Conservation (phyloP, 306 rosid genomes). For the Quercus cerris region DNA sequence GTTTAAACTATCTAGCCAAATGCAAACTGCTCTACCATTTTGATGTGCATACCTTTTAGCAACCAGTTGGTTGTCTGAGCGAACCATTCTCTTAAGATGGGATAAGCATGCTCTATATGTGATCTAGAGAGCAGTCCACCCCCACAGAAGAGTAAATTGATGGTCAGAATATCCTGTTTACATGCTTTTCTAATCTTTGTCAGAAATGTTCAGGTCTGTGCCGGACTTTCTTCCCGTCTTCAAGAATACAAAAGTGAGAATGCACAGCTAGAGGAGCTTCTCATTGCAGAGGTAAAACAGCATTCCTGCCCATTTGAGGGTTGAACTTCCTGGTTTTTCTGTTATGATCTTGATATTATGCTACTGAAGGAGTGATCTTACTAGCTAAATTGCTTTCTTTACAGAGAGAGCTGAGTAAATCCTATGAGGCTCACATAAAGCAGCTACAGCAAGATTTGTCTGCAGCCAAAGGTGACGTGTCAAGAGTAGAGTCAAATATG, state of each 20-base stretch:
- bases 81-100: slow-evolving; percentile 6
- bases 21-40: background rate
- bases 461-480: slow-evolving; percentile 69
- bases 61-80: background rate
- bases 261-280: slow-evolving; percentile 99
- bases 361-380: background rate
- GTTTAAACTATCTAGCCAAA: background rate
- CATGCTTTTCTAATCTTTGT: slow-evolving; percentile 29
- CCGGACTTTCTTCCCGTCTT: slow-evolving; percentile 93
- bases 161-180: slow-evolving; percentile 14
- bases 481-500: slow-evolving; percentile 86
- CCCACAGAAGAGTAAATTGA: slow-evolving; percentile 11
- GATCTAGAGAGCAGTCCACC: slow-evolving; percentile 16
- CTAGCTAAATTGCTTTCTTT: slow-evolving; percentile 21
- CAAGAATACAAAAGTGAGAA: slow-evolving; percentile 95
- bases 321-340: background rate
- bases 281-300: slow-evolving; percentile 72
- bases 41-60: background rate
- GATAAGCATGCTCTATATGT: slow-evolving; percentile 11
- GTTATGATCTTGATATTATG: background rate
- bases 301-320: slow-evolving; percentile 20
- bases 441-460: slow-evolving; percentile 74
- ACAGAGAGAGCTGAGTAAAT: slow-evolving; percentile 94
- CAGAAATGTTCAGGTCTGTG: slow-evolving; percentile 72
- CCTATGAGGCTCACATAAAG: slow-evolving; percentile 80